Percentiles rank a stretch among this genome's conserved stretches.
These are phyloP conservation scores for Fraxinus xanthoxyloides DNA, from an alignment of 305 asterid genomes.

Conservation along the genomic window DNA sequence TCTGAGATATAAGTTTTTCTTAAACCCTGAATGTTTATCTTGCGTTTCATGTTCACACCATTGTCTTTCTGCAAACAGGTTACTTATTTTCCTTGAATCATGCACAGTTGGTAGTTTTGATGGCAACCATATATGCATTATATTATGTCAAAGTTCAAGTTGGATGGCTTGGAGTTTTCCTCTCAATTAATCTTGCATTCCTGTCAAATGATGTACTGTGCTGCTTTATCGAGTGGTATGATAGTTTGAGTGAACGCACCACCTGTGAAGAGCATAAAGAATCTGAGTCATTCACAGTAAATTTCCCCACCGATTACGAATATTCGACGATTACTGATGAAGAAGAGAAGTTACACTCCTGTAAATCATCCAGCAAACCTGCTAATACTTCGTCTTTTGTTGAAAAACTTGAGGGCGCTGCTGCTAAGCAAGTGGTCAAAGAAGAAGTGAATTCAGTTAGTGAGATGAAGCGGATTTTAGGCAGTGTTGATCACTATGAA, in stretches of 20 bases:
- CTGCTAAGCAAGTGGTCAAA: constrained; percentile 52
- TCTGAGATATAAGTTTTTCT: background rate
- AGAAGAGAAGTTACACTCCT: constrained; percentile 64
- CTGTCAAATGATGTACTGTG: constrained; percentile 70
- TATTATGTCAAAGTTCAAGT: constrained; percentile 76
- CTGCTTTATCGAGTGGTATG: constrained; percentile 85
- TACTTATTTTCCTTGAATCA: constrained; percentile 86
- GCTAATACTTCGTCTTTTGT: constrained; percentile 46
- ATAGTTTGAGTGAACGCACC: constrained; percentile 67
- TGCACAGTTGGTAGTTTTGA: constrained; percentile 82
- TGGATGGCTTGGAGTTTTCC: constrained; percentile 90
- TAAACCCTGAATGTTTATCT: constrained; percentile 18
- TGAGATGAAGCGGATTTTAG: constrained; percentile 89
- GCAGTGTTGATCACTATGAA: constrained; percentile 81
- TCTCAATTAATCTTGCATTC: constrained; percentile 84
- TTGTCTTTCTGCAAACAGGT: constrained; percentile 49
- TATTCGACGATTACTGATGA: constrained; percentile 62
- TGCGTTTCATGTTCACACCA: constrained; percentile 25
- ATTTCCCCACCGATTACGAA: constrained; percentile 58
- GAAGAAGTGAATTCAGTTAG: constrained; percentile 60
- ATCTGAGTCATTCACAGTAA: constrained; percentile 60
- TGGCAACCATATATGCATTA: constrained; percentile 84
- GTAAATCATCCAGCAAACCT: constrained; percentile 58
- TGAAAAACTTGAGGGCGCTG: constrained; percentile 55
- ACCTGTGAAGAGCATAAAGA: constrained; percentile 65